These are phyloP conservation scores for Pezizomycotina sp. DNA, from an alignment of 2,329 filamentous ascomycete genomes.

Conservation along the genomic window DNA sequence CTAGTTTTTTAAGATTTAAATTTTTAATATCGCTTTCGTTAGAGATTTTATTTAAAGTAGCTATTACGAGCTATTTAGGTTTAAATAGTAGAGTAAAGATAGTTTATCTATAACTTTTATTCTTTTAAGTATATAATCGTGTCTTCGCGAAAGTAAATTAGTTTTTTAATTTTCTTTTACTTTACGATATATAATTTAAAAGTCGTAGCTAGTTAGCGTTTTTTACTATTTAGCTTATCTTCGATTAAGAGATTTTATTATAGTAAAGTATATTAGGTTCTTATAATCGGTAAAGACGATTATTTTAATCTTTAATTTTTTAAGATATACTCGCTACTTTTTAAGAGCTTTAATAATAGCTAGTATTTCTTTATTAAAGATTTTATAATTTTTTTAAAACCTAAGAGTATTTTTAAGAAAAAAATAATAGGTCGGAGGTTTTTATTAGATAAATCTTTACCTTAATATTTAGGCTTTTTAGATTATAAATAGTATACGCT, in stretches of 20 bases:
- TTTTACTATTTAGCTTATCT: constrained; percentile 25
- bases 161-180: constrained; percentile 20
- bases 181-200: constrained; percentile 24
- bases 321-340: constrained; percentile 24
- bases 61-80: constrained; percentile 6
- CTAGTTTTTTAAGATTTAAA: neutral
- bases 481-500: too few relatives aligned
- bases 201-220: constrained; percentile 23
- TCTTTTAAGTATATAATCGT: constrained; percentile 6
- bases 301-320: constrained; percentile 12
- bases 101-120: constrained; percentile 1
- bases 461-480: too few relatives aligned
- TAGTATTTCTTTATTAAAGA: constrained; percentile 22
- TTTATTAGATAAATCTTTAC: too few relatives aligned
- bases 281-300: constrained; percentile 26
- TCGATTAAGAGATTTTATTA: constrained; percentile 25
- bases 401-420: too few relatives aligned
- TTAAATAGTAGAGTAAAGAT: constrained; percentile 2
- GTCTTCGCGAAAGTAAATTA: constrained; percentile 7
- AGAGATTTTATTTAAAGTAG: neutral
- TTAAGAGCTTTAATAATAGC: constrained; percentile 22
- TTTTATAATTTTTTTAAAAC: constrained; percentile 21
- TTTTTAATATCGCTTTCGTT: neutral
- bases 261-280: constrained; percentile 26
- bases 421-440: too few relatives aligned